Percentiles rank a stretch among this genome's conserved stretches.
Evolutionary conservation across 2,329 filamentous ascomycete genomes (phyloP).

Genomic region (Chrysoporthe deuterocubensis): DNA sequence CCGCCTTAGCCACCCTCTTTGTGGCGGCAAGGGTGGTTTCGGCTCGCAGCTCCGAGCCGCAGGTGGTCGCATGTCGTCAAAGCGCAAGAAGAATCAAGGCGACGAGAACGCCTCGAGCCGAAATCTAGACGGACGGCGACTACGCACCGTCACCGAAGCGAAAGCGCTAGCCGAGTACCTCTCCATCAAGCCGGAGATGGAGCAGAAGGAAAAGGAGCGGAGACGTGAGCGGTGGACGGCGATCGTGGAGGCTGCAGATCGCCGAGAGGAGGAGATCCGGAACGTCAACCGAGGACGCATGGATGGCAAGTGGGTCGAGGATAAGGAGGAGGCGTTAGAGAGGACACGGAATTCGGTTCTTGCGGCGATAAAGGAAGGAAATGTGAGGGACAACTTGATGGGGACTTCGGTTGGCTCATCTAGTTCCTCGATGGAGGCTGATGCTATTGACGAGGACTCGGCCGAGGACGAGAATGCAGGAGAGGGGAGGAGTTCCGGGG

Average conservation of each 20-base stretch:
- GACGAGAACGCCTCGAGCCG: conserved; percentile 89
- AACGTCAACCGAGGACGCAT: conserved; percentile 72
- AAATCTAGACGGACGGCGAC: conserved; percentile 86
- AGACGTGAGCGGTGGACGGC: conserved; percentile 84
- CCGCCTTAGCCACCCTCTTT: conserved; percentile 76
- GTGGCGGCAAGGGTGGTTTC: conserved; percentile 96
- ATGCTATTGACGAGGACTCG: conserved; percentile 38
- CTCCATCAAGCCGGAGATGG: conserved; percentile 96
- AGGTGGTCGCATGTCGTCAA: conserved; percentile 96
- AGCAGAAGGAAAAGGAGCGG: conserved; percentile 88
- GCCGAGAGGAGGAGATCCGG: conserved; percentile 80
- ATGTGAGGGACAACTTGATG: conserved; percentile 64
- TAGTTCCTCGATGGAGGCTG: conserved; percentile 41
- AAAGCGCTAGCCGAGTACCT: conserved; percentile 95
- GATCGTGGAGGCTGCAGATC: conserved; percentile 83
- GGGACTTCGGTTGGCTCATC: conserved; percentile 55
- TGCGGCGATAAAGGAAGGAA: conserved; percentile 68
- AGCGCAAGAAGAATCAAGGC: conserved; percentile 79
- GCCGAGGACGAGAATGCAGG: conserved; percentile 45
- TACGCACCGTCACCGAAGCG: conserved; percentile 92
- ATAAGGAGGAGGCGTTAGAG: conserved; percentile 87
- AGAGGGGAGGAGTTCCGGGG: conserved; percentile 48
- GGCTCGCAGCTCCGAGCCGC: conserved; percentile 95
- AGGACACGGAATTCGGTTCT: conserved; percentile 78
- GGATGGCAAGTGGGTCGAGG: conserved; percentile 93